Conservation (phyloP, 2,329 filamentous ascomycete genomes). For the Cladosporium sp. region DNA sequence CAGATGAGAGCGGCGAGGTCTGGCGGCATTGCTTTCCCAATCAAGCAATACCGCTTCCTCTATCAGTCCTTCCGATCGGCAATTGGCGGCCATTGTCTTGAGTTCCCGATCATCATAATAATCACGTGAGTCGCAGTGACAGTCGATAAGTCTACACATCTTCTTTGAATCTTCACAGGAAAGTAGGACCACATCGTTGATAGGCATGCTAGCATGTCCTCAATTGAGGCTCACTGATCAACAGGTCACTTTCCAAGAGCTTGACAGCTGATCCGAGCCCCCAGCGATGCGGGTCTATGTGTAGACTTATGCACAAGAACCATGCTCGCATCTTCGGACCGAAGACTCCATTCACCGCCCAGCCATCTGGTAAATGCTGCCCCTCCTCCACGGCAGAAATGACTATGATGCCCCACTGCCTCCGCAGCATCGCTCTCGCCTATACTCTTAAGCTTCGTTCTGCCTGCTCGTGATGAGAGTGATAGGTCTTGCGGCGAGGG, state of each 20-base stretch:
- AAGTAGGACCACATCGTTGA: too few relatives aligned
- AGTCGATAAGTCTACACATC: too few relatives aligned
- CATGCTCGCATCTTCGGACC: constrained; percentile 3
- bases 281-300: too few relatives aligned
- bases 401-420: background rate
- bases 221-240: too few relatives aligned
- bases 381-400: constrained; percentile 11
- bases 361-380: background rate
- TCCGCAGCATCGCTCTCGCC: constrained; percentile 7
- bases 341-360: constrained; percentile 8
- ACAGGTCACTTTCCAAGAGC: too few relatives aligned
- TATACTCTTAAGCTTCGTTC: background rate
- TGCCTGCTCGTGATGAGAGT: constrained; percentile 1
- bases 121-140: background rate
- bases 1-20: background rate
- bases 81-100: background rate
- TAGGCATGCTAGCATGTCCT: too few relatives aligned
- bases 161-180: too few relatives aligned
- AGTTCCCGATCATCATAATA: background rate
- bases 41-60: background rate
- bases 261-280: too few relatives aligned
- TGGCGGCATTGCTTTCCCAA: background rate
- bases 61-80: background rate
- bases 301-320: too few relatives aligned
- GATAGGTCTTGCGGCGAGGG: constrained; percentile 1